Conservation (phyloP, 345 rosid species). For the Psidium friedrichsthalianum region DNA sequence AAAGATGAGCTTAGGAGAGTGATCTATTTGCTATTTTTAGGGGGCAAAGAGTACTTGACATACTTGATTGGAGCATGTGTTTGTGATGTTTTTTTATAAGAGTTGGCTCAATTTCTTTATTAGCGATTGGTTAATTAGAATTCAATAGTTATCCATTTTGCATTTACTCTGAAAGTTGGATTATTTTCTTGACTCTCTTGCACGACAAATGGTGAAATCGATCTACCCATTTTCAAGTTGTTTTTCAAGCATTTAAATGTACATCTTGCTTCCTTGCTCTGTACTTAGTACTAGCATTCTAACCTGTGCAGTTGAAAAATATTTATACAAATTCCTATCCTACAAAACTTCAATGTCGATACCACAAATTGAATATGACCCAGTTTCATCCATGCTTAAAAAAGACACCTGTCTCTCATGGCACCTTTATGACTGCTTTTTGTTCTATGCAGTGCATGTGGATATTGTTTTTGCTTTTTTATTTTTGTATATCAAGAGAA, state of each 20-base stretch:
- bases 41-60: not conserved
- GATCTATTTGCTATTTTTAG: not conserved
- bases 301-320: not conserved
- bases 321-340: not conserved
- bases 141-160: not conserved
- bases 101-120: not conserved
- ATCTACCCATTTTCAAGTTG: not conserved
- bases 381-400: not conserved
- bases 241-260: not conserved
- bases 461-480: not conserved
- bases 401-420: not conserved
- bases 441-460: not conserved
- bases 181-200: not conserved
- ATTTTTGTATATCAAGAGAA: not conserved
- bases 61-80: not conserved
- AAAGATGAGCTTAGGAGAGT: not conserved
- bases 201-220: not conserved
- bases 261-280: not conserved
- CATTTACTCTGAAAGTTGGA: not conserved
- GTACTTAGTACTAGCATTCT: not conserved
- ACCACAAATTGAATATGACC: not conserved
- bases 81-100: not conserved
- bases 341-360: not conserved
- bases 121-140: not conserved
- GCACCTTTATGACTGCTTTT: not conserved